Percentiles rank a stretch among this genome's conserved stretches.
Evolutionary conservation across 345 rosid species (phyloP).

Genomic region (Euphorbia tirucalli): DNA sequence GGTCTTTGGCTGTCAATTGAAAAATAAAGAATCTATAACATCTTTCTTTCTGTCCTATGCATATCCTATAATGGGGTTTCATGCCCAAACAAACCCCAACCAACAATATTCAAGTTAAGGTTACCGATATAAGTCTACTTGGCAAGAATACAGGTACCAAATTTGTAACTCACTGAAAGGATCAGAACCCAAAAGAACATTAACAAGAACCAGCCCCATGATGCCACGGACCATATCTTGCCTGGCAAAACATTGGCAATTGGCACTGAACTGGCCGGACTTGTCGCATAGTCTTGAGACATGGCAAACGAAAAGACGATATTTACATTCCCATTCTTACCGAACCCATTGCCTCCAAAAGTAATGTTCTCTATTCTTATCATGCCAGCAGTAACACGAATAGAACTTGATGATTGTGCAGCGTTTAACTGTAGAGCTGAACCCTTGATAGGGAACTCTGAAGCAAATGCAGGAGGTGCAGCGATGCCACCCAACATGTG

Average conservation of each 20-base stretch:
- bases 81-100: slow-evolving; percentile 9
- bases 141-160: slow-evolving; percentile 47
- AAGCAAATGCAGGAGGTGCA: slow-evolving; percentile 69
- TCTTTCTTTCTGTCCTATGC: slow-evolving; percentile 11
- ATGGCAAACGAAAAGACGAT: slow-evolving; percentile 48
- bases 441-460: slow-evolving; percentile 67
- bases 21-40: slow-evolving; percentile 8
- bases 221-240: slow-evolving; percentile 41
- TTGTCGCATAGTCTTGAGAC: slow-evolving; percentile 33
- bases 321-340: slow-evolving; percentile 56
- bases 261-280: slow-evolving; percentile 18
- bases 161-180: slow-evolving; percentile 62
- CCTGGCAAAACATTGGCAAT: slow-evolving; percentile 20
- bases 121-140: slow-evolving; percentile 31
- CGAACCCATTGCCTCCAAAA: slow-evolving; percentile 38
- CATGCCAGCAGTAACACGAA: slow-evolving; percentile 73
- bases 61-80: slow-evolving; percentile 19
- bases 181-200: slow-evolving; percentile 65
- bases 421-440: slow-evolving; percentile 46
- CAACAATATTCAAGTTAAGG: neutral
- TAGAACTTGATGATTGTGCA: slow-evolving; percentile 67
- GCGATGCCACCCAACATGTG: slow-evolving; percentile 70
- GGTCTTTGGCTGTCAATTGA: slow-evolving; percentile 15
- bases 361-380: slow-evolving; percentile 57
- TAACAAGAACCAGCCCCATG: slow-evolving; percentile 43